Evolutionary conservation across 1,284 basidiomycete genomes (phyloP).

Genomic region (Ceratorhiza oryzae-sativae): DNA sequence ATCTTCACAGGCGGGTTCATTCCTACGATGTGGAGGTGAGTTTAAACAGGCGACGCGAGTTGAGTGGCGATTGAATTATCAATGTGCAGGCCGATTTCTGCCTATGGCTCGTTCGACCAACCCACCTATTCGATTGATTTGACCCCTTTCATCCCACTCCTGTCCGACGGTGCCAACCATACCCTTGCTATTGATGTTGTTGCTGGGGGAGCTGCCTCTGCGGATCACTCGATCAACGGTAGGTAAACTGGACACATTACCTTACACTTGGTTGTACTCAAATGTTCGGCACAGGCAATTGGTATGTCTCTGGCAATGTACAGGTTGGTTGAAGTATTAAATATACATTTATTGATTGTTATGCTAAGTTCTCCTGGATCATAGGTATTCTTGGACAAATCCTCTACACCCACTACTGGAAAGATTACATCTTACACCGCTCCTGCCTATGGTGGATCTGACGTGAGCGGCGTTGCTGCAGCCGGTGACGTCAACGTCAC

Average conservation of each 20-base stretch:
- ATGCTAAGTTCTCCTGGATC: background rate
- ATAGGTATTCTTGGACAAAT: conserved; percentile 65
- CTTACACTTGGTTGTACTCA: background rate
- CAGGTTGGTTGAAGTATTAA: conserved; percentile 53
- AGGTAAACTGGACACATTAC: background rate
- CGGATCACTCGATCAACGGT: conserved; percentile 65
- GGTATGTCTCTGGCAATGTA: conserved; percentile 77
- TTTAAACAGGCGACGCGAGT: background rate
- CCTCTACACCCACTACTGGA: conserved; percentile 68
- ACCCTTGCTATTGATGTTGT: conserved; percentile 73
- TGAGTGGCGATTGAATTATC: background rate
- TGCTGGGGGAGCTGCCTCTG: conserved; percentile 62
- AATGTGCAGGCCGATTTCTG: conserved; percentile 69
- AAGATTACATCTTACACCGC: conserved; percentile 66
- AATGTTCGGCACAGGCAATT: conserved; percentile 55
- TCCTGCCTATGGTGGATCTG: conserved; percentile 61
- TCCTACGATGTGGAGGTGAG: conserved; percentile 73
- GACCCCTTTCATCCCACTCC: conserved; percentile 75
- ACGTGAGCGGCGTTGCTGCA: conserved; percentile 55
- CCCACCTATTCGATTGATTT: conserved; percentile 81
- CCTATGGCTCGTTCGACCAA: conserved; percentile 78
- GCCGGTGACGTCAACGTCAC: conserved; percentile 59
- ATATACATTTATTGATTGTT: background rate
- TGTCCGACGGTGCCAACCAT: conserved; percentile 73
- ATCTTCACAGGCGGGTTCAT: conserved; percentile 84